Conservation (phyloP, 805 yeast genomes). For the Kluyveromyces nonfermentans region DNA sequence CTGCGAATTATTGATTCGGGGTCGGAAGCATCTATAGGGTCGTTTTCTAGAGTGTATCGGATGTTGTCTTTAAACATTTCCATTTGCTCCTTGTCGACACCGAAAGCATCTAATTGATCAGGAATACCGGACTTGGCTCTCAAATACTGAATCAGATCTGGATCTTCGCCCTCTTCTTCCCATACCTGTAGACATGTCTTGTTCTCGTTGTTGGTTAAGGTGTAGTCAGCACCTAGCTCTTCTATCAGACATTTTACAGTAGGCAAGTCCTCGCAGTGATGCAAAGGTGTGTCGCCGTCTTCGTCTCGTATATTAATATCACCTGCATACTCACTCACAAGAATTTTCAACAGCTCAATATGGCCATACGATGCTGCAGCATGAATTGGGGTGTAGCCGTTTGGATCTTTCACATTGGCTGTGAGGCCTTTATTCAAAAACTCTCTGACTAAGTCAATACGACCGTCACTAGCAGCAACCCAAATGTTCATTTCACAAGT, state of each 20-base stretch:
- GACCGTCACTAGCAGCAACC: conserved; percentile 91
- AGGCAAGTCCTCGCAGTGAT: conserved; percentile 67
- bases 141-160: conserved; percentile 64
- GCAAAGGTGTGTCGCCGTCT: conserved; percentile 95
- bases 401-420: conserved; percentile 74
- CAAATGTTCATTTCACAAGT: conserved; percentile 53
- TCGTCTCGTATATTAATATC: conserved; percentile 72
- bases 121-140: conserved; percentile 31
- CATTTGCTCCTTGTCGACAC: conserved; percentile 22
- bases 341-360: conserved; percentile 42
- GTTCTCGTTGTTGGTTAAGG: conserved; percentile 59
- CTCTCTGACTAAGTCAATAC: conserved; percentile 46
- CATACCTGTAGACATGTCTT: conserved; percentile 64
- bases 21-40: conserved; percentile 31
- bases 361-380: conserved; percentile 97
- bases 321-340: conserved; percentile 46
- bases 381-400: conserved; percentile 94
- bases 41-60: conserved; percentile 47
- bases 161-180: conserved; percentile 78
- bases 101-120: conserved; percentile 13
- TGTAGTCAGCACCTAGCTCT: conserved; percentile 57
- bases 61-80: conserved; percentile 35
- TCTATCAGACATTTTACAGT: conserved; percentile 62
- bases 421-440: conserved; percentile 42
- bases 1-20: conserved; percentile 49